A percentile compares a stretch with the other conserved stretches of the same genome.
These are phyloP conservation scores for Colletotrichum karsti DNA, from an alignment of 2,329 filamentous ascomycete genomes.

Conservation along the genomic window DNA sequence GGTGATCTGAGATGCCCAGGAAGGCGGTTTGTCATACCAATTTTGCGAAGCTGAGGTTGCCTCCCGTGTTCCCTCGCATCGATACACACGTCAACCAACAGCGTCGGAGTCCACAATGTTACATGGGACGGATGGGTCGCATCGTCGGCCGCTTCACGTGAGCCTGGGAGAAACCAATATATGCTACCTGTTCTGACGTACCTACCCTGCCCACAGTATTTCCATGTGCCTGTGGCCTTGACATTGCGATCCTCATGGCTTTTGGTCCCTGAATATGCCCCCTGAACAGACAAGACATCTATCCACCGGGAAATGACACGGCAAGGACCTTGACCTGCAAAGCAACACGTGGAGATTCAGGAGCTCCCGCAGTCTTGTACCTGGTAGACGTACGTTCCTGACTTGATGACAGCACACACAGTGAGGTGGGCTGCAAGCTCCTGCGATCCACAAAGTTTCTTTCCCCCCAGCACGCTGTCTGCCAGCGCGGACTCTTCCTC, in stretches of 20 bases:
- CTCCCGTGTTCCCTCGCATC: background rate
- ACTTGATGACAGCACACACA: background rate
- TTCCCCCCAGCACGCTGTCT: background rate
- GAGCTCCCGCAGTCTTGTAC: background rate
- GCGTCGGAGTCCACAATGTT: background rate
- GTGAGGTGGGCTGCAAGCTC: slow-evolving; percentile 21
- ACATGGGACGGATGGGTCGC: background rate
- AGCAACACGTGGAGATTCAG: background rate
- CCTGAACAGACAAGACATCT: background rate
- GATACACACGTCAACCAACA: background rate
- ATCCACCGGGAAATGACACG: too few species aligned
- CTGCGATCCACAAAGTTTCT: slow-evolving; percentile 24
- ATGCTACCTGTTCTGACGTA: slow-evolving; percentile 2
- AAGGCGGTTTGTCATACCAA: background rate
- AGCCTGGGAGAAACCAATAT: background rate
- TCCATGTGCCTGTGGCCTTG: background rate
- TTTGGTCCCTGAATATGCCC: background rate
- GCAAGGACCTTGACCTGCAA: background rate
- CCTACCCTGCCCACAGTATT: background rate
- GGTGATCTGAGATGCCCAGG: background rate
- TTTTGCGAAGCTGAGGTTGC: background rate
- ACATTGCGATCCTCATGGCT: background rate
- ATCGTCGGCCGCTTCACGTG: background rate
- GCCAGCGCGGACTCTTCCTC: background rate
- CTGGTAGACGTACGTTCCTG: background rate